A percentile compares a stretch with the other conserved stretches of the same genome.
These are phyloP conservation scores for Hemerocallis citrina DNA, from an alignment of 106 monocot species.

Conservation along the genomic window DNA sequence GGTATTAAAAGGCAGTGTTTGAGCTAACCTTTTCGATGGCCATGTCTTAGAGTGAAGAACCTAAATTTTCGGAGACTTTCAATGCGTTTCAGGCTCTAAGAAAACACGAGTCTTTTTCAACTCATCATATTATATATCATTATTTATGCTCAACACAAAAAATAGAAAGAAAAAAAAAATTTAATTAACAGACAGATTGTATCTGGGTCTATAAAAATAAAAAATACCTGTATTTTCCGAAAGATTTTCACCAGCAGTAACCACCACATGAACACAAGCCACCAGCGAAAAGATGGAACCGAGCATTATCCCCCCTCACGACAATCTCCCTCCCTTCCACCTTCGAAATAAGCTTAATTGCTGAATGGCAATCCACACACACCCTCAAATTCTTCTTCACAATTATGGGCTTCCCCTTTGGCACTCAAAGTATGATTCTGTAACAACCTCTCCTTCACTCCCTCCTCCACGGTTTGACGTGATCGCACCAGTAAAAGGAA, in stretches of 20 bases:
- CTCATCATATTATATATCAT: too few relatives aligned
- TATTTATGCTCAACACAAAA: too few relatives aligned
- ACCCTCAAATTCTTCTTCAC: constrained; percentile 69
- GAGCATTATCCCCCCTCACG: constrained; percentile 46
- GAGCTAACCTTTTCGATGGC: too few relatives aligned
- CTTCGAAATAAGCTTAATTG: constrained; percentile 59
- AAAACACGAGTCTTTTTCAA: too few relatives aligned
- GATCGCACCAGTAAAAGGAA: constrained; percentile 27
- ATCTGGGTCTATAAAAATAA: too few relatives aligned
- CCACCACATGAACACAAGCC: constrained; percentile 70
- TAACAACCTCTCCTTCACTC: constrained; percentile 44
- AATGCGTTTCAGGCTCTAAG: too few relatives aligned
- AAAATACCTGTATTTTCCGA: too few relatives aligned
- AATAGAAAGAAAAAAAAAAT: too few relatives aligned
- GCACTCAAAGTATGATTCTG: constrained; percentile 36
- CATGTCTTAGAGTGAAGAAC: too few relatives aligned
- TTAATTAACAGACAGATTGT: too few relatives aligned
- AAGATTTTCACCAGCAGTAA: constrained; percentile 52
- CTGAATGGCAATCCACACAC: constrained; percentile 56
- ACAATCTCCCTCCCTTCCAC: constrained; percentile 49
- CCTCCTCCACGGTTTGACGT: constrained; percentile 36
- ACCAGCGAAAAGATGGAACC: constrained; percentile 62
- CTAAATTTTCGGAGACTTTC: too few relatives aligned
- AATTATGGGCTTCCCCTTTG: constrained; percentile 30
- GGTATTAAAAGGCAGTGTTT: too few relatives aligned